Base-by-base conservation (phyloP, 177 flowering plant genomes). In the Telopea speciosissima region DNA sequence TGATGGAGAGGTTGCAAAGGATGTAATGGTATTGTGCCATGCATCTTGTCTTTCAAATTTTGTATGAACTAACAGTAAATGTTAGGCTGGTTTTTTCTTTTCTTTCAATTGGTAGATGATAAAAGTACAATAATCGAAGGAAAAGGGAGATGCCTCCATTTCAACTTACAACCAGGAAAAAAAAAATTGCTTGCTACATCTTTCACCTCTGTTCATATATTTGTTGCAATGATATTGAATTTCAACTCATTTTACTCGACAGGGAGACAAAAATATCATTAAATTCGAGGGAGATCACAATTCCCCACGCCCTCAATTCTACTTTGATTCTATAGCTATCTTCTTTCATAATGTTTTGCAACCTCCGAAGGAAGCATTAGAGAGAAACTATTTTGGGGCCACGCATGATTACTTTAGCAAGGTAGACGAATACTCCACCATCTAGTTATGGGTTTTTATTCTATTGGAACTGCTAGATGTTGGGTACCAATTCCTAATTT, bases 241-340 rank as follows among this genome's bases (percentile, higher is more conserved):
- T 40, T 56, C 7, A 62, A 52, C 2, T 45, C 26, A 13, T 75
- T 42, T 36, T 58, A 44, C 69, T 58, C 22, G n/a, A 58, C 90
- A 95, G 99, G 99, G 99, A 62, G 99, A 93, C 83, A 95, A 95
- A 81, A 95, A 95, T 72, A 86, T 93, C 65, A 91, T 95, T 76
- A 93, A 91, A 79, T 95, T 95, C 82, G 97, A 92, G 62, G 99
- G 99, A 70, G 99, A 95, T 76, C 98, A 95, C 88, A 95, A 95
- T 74, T 95, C 99, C 70, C 92, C 95, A 26, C 92, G 99, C 28
- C 99, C 99, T 14, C 94, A 93, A 40, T 95, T 95, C 74, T 95
- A 95, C 81, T 91, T 89, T 70, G 99, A 95, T 81, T 95, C 99
- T 7, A 89, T 95, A 74, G 90, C 88, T 61, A 95, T 95, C 21